Evolutionary conservation across 2,329 filamentous ascomycete genomes (phyloP), one percentile per base, ranked within the genome.

Genomic region (Hymenoscyphus infarciens): DNA sequence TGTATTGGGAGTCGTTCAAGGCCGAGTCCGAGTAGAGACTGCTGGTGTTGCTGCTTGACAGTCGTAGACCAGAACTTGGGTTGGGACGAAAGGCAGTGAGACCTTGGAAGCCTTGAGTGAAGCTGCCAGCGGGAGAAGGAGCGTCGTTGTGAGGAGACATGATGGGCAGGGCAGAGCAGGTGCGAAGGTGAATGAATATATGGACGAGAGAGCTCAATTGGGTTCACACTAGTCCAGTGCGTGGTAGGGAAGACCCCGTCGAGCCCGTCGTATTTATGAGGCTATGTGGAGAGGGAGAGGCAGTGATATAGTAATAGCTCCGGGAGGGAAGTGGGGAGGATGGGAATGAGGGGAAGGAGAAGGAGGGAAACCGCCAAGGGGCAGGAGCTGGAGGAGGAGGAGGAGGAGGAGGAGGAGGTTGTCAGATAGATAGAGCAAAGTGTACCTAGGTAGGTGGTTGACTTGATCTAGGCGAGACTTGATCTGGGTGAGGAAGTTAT

Each of bases 91-190:
- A 72, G n/a, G 45, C 25, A n/a, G 71, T 62, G 59, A 75, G 74
- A 68, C 74, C 74, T 70, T 76, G 75, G 69, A 80, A 79, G 58
- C 75, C 73, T 64, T 75, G 70, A n/a, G 76, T 75, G 69, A 77
- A 81, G 74, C 77, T 80, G 49, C 76, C 75, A 45, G 75, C 70
- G n/a, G 79, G 77, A n/a, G 79, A 81, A 27, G 77, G 77, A 35
- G 78, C 76, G 68, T 81, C 77, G 67, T 77, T 80, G 71, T 81
- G 79, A 45, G 79, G 80, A 65, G 79, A 71, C 80, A 81, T 81
- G 22, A 29, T 59, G 27, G 62, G 55, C 59, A 39, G 25, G 25
- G 55, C 59, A 39, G 25, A 4, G 25, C 25, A 27, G 35, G 22
- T 42, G n/a, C n/a, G 52, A 59, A 22, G 52, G 58, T 60, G 52